A percentile compares a stretch with the other conserved stretches of the same genome.
Evolutionary conservation across 106 monocot species (phyloP).

Genomic region (Apostasia ramifera): DNA sequence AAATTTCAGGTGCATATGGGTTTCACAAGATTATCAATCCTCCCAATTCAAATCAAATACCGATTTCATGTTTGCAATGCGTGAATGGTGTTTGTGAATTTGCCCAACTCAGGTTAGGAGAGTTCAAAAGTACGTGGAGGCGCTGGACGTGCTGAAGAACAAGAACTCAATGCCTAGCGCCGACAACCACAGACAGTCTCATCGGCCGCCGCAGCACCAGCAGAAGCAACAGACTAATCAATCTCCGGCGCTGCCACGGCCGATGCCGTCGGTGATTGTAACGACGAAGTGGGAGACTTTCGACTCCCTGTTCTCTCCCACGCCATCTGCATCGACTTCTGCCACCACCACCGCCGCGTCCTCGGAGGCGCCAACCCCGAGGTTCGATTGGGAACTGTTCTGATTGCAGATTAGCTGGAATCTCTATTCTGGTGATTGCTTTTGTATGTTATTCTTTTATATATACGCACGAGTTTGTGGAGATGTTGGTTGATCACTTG

Average conservation of each 20-base stretch:
- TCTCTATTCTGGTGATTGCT: too few species aligned
- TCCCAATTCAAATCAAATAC: background rate
- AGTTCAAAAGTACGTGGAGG: conserved; percentile 85
- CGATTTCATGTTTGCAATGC: background rate
- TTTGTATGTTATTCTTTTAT: too few species aligned
- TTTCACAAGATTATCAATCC: background rate
- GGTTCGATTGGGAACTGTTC: conserved; percentile 76
- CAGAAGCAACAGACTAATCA: conserved; percentile 8
- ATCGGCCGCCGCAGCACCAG: background rate
- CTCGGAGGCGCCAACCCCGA: conserved; percentile 25
- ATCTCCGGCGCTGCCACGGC: conserved; percentile 4
- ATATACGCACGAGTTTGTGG: too few species aligned
- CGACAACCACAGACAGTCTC: too few species aligned
- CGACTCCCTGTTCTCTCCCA: conserved; percentile 45
- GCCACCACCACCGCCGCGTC: conserved; percentile 25
- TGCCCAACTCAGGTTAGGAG: conserved; percentile 41
- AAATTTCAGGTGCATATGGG: conserved; percentile 43
- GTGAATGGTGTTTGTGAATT: background rate
- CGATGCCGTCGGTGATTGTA: conserved; percentile 7
- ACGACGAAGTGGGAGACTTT: conserved; percentile 62
- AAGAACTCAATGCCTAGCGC: conserved; percentile 34
- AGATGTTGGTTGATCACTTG: too few species aligned
- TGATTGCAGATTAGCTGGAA: conserved; percentile 13
- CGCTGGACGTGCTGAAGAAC: conserved; percentile 58
- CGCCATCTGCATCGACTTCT: conserved; percentile 15